Percentiles rank a stretch among this genome's conserved stretches.
These are phyloP conservation scores for Candida gigantensis DNA, from an alignment of 1,139 yeast species.

Conservation along the genomic window DNA sequence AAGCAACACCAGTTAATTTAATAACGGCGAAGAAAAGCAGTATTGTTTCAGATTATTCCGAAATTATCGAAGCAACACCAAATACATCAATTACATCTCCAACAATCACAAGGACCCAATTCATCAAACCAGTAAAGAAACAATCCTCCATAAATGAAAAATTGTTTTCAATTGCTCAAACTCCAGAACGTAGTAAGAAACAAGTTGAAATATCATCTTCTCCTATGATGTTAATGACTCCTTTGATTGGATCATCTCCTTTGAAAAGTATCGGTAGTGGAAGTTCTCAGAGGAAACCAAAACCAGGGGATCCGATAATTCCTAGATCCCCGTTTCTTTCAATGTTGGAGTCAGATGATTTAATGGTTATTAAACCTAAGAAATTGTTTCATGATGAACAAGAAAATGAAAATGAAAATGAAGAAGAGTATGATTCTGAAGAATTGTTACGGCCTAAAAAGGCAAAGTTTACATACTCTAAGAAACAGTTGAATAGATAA, in stretches of 20 bases:
- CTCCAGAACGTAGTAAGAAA: constrained; percentile 7
- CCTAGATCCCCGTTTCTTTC: constrained; percentile 37
- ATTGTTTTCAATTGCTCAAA: constrained; percentile 9
- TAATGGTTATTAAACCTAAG: constrained; percentile 2
- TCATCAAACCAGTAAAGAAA: constrained; percentile 5
- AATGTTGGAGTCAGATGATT: constrained; percentile 13
- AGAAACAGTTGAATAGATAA: too few relatives aligned
- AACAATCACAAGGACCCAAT: constrained; percentile 8
- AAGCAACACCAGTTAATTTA: constrained; percentile 14
- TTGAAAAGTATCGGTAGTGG: too few relatives aligned
- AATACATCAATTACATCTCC: constrained; percentile 11
- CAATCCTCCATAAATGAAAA: constrained; percentile 6
- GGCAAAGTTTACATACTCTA: constrained; percentile 11
- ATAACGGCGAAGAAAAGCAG: constrained; percentile 1
- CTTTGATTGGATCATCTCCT: constrained; percentile 8
- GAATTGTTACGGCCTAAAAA: constrained; percentile 15
- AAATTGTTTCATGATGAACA: constrained; percentile 4
- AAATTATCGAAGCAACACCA: constrained; percentile 30
- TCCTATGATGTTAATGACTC: constrained; percentile 1
- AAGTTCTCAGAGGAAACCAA: constrained; percentile 14
- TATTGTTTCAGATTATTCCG: constrained; percentile 1
- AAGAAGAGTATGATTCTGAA: constrained; percentile 19
- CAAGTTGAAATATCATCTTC: not conserved
- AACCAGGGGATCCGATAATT: constrained; percentile 40
- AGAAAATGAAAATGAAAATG: constrained; percentile 7